Percentiles rank a stretch among this genome's conserved stretches.
Conservation (phyloP, 2,329 filamentous ascomycete genomes). For the Taxawa tesnikishii region DNA sequence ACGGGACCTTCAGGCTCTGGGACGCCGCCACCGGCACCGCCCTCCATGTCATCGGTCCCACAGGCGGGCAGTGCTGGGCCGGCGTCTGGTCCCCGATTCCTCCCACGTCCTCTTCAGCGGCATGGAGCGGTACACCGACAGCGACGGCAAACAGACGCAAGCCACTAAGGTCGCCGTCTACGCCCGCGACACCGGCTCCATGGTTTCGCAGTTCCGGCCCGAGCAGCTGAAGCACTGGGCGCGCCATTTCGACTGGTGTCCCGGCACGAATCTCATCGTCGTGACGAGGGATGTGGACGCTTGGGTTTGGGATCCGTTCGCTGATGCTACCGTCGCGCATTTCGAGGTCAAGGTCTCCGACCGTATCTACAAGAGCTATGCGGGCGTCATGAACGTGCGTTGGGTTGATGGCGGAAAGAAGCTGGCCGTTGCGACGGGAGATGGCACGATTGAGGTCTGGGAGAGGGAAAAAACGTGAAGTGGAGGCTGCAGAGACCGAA, state of each 20-base stretch:
- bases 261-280: background rate
- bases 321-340: background rate
- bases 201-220: background rate
- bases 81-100: constrained; percentile 10
- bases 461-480: constrained; percentile 2
- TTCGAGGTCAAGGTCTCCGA: background rate
- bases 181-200: background rate
- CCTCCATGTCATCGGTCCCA: constrained; percentile 7
- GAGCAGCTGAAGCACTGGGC: background rate
- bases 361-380: background rate
- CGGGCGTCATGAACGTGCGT: background rate
- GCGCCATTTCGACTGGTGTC: constrained; percentile 1
- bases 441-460: constrained; percentile 4
- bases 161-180: background rate
- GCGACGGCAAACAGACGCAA: no score
- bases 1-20: constrained; percentile 6
- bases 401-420: constrained; percentile 2
- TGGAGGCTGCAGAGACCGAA: constrained; percentile 4
- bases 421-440: background rate
- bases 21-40: constrained; percentile 5
- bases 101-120: constrained; percentile 8
- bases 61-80: constrained; percentile 8
- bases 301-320: constrained; percentile 2
- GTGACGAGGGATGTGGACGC: background rate
- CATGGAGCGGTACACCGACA: background rate